Conservation (phyloP, 345 rosid species). For the Camelina laxa region DNA sequence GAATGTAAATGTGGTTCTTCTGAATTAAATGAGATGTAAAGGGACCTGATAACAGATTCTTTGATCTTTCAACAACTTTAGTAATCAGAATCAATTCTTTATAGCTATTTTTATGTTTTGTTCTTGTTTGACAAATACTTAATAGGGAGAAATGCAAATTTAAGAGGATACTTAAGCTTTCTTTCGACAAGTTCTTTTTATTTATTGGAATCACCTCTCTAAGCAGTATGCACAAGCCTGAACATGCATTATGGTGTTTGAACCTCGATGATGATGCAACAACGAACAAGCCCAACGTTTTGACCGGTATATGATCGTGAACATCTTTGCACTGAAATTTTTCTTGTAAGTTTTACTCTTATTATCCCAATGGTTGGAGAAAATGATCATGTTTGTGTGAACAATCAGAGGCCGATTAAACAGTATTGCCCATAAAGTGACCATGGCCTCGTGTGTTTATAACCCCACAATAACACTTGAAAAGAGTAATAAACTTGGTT, state of each 20-base stretch:
- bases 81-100: conserved; percentile 16
- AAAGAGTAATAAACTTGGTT: no score
- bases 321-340: not conserved
- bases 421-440: no score
- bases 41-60: not conserved
- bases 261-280: no score
- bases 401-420: no score
- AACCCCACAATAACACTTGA: no score
- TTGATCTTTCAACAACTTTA: not conserved
- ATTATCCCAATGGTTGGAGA: not conserved
- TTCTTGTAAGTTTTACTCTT: not conserved
- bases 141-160: not conserved
- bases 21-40: not conserved
- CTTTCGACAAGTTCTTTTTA: not conserved
- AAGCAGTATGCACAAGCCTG: no score
- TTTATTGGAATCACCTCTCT: not conserved
- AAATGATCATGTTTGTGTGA: not conserved
- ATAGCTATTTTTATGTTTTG: not conserved
- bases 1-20: not conserved
- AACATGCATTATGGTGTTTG: no score
- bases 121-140: not conserved
- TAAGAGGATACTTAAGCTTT: not conserved
- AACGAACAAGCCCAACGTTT: no score
- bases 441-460: not conserved
- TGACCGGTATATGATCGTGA: not conserved